A percentile compares a stretch with the other conserved stretches of the same genome.
These are phyloP conservation scores for Petunia secreta DNA, from an alignment of 257 asterid species.

Conservation along the genomic window DNA sequence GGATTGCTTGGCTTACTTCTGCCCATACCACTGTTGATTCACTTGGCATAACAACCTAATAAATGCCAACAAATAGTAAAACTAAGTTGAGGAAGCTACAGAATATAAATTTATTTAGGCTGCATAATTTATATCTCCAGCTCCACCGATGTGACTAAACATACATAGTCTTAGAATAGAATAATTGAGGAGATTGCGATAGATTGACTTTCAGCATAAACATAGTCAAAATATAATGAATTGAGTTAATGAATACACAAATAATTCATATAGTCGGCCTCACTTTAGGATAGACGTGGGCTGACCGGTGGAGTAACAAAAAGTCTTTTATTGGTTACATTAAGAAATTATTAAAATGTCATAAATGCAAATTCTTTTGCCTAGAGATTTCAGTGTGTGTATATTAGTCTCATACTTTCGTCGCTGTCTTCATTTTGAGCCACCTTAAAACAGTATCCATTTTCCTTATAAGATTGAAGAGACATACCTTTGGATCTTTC, in stretches of 20 bases:
- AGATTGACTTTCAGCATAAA: background rate
- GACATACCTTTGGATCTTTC: constrained; percentile 60
- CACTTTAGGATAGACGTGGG: background rate
- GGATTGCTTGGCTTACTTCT: constrained; percentile 59
- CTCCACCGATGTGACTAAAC: background rate
- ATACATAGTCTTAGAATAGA: too few relatives aligned
- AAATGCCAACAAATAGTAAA: background rate
- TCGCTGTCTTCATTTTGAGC: background rate
- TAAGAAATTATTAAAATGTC: background rate
- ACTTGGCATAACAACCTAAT: constrained; percentile 49
- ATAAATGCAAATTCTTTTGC: background rate
- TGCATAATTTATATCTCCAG: background rate
- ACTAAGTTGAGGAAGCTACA: background rate
- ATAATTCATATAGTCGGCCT: background rate
- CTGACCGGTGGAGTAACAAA: background rate
- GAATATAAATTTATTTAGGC: background rate
- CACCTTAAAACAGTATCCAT: background rate
- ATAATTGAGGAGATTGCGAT: background rate
- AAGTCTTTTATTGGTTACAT: background rate
- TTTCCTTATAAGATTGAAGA: background rate
- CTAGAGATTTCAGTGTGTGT: background rate
- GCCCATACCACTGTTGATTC: constrained; percentile 80
- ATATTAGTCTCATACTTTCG: background rate
- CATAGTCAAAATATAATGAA: background rate
- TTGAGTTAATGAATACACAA: background rate